Percentiles rank a stretch among this genome's conserved stretches.
Conservation (phyloP, 2,329 filamentous ascomycete genomes). For the Botrytis pseudocinerea region DNA sequence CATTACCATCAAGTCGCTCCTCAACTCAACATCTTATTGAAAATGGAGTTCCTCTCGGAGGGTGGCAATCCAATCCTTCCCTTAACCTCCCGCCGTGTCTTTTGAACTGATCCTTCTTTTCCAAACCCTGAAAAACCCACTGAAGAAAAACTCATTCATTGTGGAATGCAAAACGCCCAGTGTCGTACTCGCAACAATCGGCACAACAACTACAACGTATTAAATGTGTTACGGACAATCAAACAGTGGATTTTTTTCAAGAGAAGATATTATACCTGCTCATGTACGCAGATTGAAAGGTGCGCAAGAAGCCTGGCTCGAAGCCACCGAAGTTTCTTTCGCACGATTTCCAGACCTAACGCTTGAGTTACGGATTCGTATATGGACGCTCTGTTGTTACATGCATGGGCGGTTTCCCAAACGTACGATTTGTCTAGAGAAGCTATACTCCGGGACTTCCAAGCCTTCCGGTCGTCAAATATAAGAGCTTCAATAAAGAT, state of each 20-base stretch:
- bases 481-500: neutral
- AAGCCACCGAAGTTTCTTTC: neutral
- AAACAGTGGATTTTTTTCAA: neutral
- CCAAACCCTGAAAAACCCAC: too few species aligned
- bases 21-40: neutral
- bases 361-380: neutral
- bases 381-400: neutral
- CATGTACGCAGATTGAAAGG: neutral
- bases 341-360: neutral
- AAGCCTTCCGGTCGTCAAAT: neutral
- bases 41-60: neutral
- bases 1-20: neutral
- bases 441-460: neutral
- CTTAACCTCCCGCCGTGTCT: neutral
- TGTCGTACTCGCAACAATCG: too few species aligned
- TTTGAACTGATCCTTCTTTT: too few species aligned
- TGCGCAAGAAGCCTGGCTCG: neutral
- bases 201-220: too few species aligned
- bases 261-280: neutral
- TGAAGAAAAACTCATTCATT: too few species aligned
- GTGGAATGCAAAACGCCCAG: too few species aligned
- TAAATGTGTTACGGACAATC: too few species aligned
- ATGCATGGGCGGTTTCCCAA: neutral
- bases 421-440: neutral
- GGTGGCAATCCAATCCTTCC: neutral